Evolutionary conservation across 805 yeast species (phyloP), one percentile per base, ranked within the genome.

Genomic region (Ogataea philodendri): DNA sequence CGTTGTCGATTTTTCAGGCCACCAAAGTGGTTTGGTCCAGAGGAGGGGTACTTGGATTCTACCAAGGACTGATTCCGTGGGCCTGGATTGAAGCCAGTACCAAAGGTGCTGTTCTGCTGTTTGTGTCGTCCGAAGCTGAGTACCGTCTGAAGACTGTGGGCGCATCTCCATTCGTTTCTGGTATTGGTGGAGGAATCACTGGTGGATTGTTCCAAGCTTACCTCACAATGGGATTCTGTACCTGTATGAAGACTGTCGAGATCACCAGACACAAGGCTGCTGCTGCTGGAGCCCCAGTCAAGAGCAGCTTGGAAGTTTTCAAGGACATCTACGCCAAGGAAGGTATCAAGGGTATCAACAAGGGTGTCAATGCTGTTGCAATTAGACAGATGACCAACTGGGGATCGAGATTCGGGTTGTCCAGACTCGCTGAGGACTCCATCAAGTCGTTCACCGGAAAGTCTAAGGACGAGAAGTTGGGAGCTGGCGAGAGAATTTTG

Each of bases 11-110:
- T 44, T 49, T 76, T 8, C 78, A 78, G 49, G 85, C 96, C 17
- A 71, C 81, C 34, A 72, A 72, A 40, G 70, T 78, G 25, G 89
- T 93, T 44, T 87, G 95, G 93, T 73, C 93, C 10, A 78, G 98
- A 55, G 98, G 98, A 48, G 98, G 98, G 35, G 53, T 82, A 11
- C 58, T 76, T 18, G 98, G 97, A 0, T 93, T 89, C 67, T 93
- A 89, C 66, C 98, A 93, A 63, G 98, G 98, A 20, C 72, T 93
- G 58, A 89, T 90, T 47, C 98, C 98, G 30, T 93, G 98, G 98
- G 98, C 97, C 5, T 89, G 97, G 97, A 84, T 93, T 51, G 98
- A 90, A 65, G 98, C 96, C 7, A 84, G 96, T n/a, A 93, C 98
- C 22, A 93, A 93, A 63, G 98, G 98, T 60, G 97, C 97, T 5